Evolutionary conservation across 345 rosid genomes (phyloP).

Genomic region (Microthlaspi erraticum): DNA sequence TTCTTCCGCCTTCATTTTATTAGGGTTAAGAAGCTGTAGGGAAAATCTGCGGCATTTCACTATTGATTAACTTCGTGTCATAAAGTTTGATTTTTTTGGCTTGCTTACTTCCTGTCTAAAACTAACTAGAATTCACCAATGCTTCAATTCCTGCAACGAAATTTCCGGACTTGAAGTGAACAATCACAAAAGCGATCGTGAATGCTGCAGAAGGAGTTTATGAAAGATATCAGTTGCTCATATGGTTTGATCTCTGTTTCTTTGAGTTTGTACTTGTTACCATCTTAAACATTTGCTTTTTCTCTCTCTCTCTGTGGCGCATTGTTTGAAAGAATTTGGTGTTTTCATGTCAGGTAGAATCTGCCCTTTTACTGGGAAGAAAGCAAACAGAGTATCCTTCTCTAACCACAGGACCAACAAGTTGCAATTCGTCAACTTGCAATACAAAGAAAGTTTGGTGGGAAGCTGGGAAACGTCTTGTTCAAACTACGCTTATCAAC

Average conservation of each 20-base stretch:
- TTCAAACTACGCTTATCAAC: too few relatives aligned
- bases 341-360: constrained; percentile 52
- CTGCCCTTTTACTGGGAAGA: constrained; percentile 91
- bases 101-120: neutral
- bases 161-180: neutral
- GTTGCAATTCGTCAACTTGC: constrained; percentile 84
- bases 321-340: neutral
- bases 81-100: neutral
- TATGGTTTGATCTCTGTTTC: neutral
- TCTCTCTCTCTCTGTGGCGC: neutral
- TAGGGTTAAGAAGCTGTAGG: neutral
- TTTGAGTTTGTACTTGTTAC: neutral
- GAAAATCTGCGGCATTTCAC: neutral
- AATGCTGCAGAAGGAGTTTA: neutral
- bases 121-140: neutral
- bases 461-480: too few relatives aligned
- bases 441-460: too few relatives aligned
- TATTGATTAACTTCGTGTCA: neutral
- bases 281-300: neutral
- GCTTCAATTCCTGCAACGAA: constrained; percentile 2
- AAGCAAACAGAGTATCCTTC: constrained; percentile 81
- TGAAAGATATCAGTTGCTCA: neutral
- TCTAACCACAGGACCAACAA: constrained; percentile 93
- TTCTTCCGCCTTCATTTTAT: neutral
- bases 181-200: neutral